Evolutionary conservation across 768 basidiomycete genomes (phyloP).

Genomic region (Kondoa subrosea): DNA sequence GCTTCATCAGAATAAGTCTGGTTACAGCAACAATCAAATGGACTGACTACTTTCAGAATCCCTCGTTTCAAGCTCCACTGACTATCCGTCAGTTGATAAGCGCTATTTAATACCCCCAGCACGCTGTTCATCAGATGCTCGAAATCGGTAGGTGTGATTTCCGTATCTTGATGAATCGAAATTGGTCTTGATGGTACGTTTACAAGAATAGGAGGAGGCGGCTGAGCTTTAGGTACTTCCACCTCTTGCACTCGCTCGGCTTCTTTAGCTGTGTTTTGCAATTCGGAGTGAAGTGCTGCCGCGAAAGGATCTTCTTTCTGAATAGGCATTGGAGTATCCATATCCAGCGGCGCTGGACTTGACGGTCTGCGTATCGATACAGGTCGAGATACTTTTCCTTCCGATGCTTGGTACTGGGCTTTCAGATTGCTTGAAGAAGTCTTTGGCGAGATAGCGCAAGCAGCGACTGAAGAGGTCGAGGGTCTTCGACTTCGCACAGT

Average conservation of each 20-base stretch:
- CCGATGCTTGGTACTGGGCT: not conserved
- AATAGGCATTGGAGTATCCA: not conserved
- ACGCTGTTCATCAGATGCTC: conserved; percentile 15
- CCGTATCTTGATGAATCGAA: not conserved
- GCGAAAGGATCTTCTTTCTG: not conserved
- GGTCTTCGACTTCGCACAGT: not conserved
- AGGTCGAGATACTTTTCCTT: no score
- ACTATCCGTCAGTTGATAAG: conserved; percentile 16
- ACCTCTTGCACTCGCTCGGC: no score
- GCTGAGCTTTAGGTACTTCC: no score
- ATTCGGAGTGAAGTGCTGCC: not conserved
- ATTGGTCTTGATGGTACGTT: not conserved
- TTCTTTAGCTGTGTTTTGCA: no score
- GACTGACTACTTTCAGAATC: conserved; percentile 13
- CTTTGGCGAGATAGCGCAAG: not conserved
- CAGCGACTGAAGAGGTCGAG: not conserved
- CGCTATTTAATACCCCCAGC: conserved; percentile 19
- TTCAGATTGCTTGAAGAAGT: not conserved
- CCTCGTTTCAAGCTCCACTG: conserved; percentile 18
- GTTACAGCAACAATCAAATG: no score
- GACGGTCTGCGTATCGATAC: no score
- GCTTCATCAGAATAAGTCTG: no score
- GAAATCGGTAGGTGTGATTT: conserved; percentile 10
- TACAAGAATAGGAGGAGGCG: no score
- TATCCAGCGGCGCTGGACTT: not conserved